Evolutionary conservation across 495 filamentous ascomycete genomes (phyloP).

Genomic region (Apodospora peruviana): DNA sequence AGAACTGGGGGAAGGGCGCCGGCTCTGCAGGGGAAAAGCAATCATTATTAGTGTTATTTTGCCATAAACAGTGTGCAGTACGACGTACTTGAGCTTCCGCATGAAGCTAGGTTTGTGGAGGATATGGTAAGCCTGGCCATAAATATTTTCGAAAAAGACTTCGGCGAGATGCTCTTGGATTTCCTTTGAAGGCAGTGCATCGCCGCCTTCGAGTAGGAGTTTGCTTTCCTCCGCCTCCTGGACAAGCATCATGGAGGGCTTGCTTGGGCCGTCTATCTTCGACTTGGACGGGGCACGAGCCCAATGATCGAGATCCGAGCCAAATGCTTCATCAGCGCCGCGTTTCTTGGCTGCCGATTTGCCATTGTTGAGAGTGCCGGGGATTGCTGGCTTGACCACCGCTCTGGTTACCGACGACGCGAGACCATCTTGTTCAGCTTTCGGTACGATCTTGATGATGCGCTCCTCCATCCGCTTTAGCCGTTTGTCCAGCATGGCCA

Average conservation of each 20-base stretch:
- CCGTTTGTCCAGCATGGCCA: slow-evolving; percentile 97
- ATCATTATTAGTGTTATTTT: neutral
- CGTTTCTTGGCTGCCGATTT: slow-evolving; percentile 67
- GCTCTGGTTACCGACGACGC: slow-evolving; percentile 58
- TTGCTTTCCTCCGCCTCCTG: slow-evolving; percentile 66
- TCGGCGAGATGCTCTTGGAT: slow-evolving; percentile 92
- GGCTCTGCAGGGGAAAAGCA: slow-evolving; percentile 29
- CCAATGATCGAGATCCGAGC: slow-evolving; percentile 77
- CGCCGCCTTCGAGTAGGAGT: slow-evolving; percentile 71
- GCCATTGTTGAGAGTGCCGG: slow-evolving; percentile 48
- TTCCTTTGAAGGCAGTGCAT: slow-evolving; percentile 78
- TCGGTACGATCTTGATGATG: slow-evolving; percentile 92
- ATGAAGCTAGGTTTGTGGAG: slow-evolving; percentile 97
- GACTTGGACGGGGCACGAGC: slow-evolving; percentile 49
- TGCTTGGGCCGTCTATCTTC: slow-evolving; percentile 39
- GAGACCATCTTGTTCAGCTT: slow-evolving; percentile 61
- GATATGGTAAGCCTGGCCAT: slow-evolving; percentile 92
- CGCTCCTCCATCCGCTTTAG: slow-evolving; percentile 95
- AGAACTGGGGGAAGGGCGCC: slow-evolving; percentile 72
- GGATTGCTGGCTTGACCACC: slow-evolving; percentile 71
- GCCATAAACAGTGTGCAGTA: slow-evolving; percentile 5
- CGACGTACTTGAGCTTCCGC: slow-evolving; percentile 65
- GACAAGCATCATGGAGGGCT: slow-evolving; percentile 54
- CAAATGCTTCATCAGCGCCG: slow-evolving; percentile 83
- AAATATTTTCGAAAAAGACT: slow-evolving; percentile 93